Evolutionary conservation across 306 rosid genomes (phyloP).

Genomic region (Quercus wislizeni): DNA sequence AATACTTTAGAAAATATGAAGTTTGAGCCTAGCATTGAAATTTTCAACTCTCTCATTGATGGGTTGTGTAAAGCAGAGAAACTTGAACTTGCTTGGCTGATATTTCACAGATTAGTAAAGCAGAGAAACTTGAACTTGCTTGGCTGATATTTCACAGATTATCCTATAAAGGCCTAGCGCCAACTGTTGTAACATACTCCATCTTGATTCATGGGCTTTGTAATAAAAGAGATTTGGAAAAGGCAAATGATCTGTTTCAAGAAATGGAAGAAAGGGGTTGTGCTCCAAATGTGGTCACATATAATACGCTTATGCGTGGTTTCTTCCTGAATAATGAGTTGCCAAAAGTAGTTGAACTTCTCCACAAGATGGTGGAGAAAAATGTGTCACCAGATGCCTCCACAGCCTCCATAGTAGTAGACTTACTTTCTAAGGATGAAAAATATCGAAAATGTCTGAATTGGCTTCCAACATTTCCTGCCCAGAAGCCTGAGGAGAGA

Average conservation of each 20-base stretch:
- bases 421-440: conserved; percentile 32
- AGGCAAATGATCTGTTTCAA: conserved; percentile 38
- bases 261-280: conserved; percentile 43
- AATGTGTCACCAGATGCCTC: conserved; percentile 34
- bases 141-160: conserved; percentile 31
- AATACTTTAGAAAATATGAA: conserved; percentile 17
- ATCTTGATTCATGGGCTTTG: conserved; percentile 46
- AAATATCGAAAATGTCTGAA: conserved; percentile 29
- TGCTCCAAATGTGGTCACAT: conserved; percentile 30
- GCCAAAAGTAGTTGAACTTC: conserved; percentile 41
- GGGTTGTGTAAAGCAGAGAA: conserved; percentile 33
- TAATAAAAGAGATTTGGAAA: conserved; percentile 29
- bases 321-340: conserved; percentile 30
- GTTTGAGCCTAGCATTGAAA: conserved; percentile 11
- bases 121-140: conserved; percentile 31
- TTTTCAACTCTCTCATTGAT: conserved; percentile 23
- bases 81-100: conserved; percentile 34
- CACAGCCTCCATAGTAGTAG: conserved; percentile 31
- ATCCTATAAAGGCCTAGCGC: conserved; percentile 18
- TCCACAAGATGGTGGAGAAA: conserved; percentile 37
- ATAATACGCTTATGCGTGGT: conserved; percentile 39
- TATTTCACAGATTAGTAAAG: conserved; percentile 30
- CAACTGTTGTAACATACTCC: conserved; percentile 31
- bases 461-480: conserved; percentile 41
- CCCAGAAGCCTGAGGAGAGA: neutral